A percentile compares a stretch with the other conserved stretches of the same genome.
These are phyloP conservation scores for Fusarium algeriense DNA, from an alignment of 2,329 filamentous ascomycete species.

Conservation along the genomic window DNA sequence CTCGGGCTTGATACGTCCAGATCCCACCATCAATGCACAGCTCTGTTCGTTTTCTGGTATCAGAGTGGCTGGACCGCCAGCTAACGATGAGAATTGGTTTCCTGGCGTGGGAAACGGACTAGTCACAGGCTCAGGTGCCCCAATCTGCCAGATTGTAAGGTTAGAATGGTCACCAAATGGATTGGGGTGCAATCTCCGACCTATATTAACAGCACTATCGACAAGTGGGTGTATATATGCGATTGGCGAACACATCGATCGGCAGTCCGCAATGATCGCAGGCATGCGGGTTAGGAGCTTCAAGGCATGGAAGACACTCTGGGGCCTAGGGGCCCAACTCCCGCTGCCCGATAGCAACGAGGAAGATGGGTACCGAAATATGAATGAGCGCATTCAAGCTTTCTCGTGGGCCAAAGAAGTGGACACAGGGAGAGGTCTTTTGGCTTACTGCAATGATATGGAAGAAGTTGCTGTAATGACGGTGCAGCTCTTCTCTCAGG, in stretches of 20 bases:
- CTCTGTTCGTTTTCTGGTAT: conserved; percentile 57
- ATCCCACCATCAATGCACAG: conserved; percentile 59
- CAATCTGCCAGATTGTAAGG: conserved; percentile 66
- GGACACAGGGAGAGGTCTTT: conserved; percentile 56
- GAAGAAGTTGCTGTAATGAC: conserved; percentile 64
- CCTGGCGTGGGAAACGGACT: conserved; percentile 60
- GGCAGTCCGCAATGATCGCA: conserved; percentile 44
- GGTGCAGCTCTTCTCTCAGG: conserved; percentile 55
- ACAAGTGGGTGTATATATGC: conserved; percentile 63
- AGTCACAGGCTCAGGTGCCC: conserved; percentile 61
- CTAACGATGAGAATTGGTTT: conserved; percentile 49
- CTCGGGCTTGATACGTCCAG: conserved; percentile 53
- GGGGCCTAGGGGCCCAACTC: conserved; percentile 66
- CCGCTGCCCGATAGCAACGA: conserved; percentile 59
- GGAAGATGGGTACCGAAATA: conserved; percentile 49
- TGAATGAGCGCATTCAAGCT: conserved; percentile 61
- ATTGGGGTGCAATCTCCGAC: conserved; percentile 65
- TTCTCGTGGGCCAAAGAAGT: conserved; percentile 66
- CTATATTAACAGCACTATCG: conserved; percentile 64
- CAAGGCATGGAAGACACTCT: conserved; percentile 66
- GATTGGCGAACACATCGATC: conserved; percentile 62
- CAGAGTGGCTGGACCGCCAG: conserved; percentile 46
- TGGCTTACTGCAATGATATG: conserved; percentile 65
- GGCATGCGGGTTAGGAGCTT: conserved; percentile 56
- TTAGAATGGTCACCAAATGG: conserved; percentile 70